Evolutionary conservation across 148 eudicot genomes (phyloP).

Genomic region (Cornus kousa): DNA sequence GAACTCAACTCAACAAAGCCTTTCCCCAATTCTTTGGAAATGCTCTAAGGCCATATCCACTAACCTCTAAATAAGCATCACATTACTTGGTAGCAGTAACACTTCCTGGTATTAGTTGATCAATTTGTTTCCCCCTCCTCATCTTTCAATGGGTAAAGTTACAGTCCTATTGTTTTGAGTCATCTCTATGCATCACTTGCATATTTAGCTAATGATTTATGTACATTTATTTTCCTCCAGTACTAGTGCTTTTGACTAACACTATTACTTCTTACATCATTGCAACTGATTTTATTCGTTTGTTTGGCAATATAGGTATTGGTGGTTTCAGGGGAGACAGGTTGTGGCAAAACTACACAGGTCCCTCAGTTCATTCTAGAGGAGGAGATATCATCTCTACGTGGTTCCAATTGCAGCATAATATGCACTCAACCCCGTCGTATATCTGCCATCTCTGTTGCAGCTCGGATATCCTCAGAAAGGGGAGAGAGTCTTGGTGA

Average conservation of each 20-base stretch:
- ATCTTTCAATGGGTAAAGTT: background rate
- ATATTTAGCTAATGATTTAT: background rate
- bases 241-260: background rate
- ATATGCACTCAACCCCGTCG: slow-evolving; percentile 98
- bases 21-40: too few species aligned
- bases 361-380: slow-evolving; percentile 93
- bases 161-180: background rate
- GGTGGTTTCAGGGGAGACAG: slow-evolving; percentile 99
- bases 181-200: background rate
- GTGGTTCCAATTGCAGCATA: slow-evolving; percentile 79
- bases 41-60: too few species aligned
- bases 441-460: slow-evolving; percentile 96
- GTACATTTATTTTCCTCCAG: background rate
- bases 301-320: slow-evolving; percentile 54
- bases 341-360: slow-evolving; percentile 98
- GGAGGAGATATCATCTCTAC: slow-evolving; percentile 75
- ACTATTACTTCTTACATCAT: background rate
- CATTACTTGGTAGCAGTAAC: background rate
- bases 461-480: slow-evolving; percentile 87
- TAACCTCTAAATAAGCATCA: too few species aligned
- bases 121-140: background rate
- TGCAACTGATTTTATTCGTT: slow-evolving; percentile 8
- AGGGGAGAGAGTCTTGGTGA: slow-evolving; percentile 94
- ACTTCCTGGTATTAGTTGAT: background rate
- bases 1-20: too few species aligned